These are phyloP conservation scores for Auriculariales sp. DNA, from an alignment of 768 basidiomycete species.

Conservation along the genomic window DNA sequence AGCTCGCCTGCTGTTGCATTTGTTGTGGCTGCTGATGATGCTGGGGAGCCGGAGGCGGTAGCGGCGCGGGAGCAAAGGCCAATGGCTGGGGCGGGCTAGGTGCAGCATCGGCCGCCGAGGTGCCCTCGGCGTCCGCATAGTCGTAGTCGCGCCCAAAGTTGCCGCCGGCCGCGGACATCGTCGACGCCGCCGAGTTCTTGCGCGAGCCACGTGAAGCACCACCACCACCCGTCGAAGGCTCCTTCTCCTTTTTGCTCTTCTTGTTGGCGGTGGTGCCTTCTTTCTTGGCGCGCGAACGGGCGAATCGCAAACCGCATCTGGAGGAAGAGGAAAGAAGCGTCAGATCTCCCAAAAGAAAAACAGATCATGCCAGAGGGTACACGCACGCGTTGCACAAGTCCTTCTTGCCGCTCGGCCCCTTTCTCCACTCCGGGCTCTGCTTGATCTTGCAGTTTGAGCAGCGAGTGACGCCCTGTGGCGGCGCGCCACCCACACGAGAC, in stretches of 20 bases:
- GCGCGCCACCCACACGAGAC: too few species aligned
- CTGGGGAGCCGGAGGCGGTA: neutral
- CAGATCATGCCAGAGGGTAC: conserved; percentile 1
- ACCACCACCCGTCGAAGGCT: conserved; percentile 9
- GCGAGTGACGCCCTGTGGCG: conserved; percentile 55
- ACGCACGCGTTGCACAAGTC: conserved; percentile 87
- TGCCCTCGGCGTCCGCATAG: too few species aligned
- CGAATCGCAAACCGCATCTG: conserved; percentile 76
- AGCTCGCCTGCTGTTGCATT: too few species aligned
- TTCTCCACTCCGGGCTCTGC: conserved; percentile 81
- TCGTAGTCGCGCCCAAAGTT: too few species aligned
- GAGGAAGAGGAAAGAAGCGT: conserved; percentile 16
- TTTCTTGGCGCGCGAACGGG: conserved; percentile 79
- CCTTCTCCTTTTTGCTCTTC: conserved; percentile 23
- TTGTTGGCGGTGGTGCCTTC: conserved; percentile 39
- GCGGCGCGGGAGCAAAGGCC: neutral
- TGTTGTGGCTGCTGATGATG: too few species aligned
- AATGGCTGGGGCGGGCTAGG: neutral
- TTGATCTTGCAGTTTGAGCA: conserved; percentile 75
- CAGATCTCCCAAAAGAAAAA: conserved; percentile 25
- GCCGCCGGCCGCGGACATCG: too few species aligned
- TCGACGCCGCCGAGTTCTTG: neutral
- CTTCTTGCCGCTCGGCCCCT: conserved; percentile 81
- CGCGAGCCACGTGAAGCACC: conserved; percentile 27
- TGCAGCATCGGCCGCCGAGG: neutral